Conservation (phyloP, 2,329 filamentous ascomycete genomes). For the Colletotrichum musae region DNA sequence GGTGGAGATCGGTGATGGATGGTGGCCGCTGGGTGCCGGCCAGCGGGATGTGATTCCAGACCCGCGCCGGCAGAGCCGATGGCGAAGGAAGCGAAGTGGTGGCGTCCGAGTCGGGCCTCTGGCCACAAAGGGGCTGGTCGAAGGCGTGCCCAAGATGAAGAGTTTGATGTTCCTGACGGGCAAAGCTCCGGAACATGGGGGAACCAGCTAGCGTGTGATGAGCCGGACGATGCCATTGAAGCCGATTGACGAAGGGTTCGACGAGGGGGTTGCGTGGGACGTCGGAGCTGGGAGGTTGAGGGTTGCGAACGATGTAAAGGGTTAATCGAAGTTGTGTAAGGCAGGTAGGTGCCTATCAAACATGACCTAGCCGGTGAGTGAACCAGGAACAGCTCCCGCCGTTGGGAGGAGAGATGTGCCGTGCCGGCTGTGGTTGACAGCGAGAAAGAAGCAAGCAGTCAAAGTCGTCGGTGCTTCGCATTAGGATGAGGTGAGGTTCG, state of each 20-base stretch:
- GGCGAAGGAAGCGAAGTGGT: slow-evolving; percentile 29
- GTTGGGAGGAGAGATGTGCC: slow-evolving; percentile 2
- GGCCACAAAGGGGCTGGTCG: slow-evolving; percentile 1
- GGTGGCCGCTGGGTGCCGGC: slow-evolving; percentile 38
- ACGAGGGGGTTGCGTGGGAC: neutral
- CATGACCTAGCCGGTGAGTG: neutral
- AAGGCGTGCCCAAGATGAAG: slow-evolving; percentile 1
- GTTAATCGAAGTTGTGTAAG: neutral
- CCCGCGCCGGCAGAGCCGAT: slow-evolving; percentile 33
- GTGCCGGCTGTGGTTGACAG: slow-evolving; percentile 9
- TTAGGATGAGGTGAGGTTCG: slow-evolving; percentile 37
- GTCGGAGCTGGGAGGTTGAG: neutral
- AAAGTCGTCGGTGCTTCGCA: neutral
- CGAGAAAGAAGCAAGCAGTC: slow-evolving; percentile 20
- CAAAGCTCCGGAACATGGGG: neutral
- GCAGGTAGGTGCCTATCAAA: too few relatives aligned
- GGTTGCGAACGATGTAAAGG: neutral
- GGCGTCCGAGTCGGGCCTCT: slow-evolving; percentile 27
- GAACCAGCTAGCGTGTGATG: neutral
- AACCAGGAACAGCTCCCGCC: slow-evolving; percentile 4
- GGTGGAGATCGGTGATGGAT: slow-evolving; percentile 29
- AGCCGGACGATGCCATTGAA: slow-evolving; percentile 17
- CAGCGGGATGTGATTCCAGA: slow-evolving; percentile 36
- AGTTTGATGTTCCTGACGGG: slow-evolving; percentile 7
- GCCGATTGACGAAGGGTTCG: neutral